Conservation (phyloP, 805 yeast genomes). For the Ogataea paradorogensis region DNA sequence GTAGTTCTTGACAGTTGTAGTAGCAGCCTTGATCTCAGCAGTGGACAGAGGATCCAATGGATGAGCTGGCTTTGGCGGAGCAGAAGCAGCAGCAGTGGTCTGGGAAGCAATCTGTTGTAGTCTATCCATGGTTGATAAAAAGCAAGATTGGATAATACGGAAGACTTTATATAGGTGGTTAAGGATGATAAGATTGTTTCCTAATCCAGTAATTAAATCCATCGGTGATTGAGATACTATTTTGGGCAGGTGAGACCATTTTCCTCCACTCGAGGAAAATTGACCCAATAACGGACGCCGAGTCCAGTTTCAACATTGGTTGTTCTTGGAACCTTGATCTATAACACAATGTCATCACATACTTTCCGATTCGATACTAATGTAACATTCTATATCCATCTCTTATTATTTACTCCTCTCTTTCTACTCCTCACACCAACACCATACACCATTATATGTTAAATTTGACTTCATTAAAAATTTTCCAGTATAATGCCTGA, state of each 20-base stretch:
- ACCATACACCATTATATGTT: neutral
- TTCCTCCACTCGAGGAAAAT: neutral
- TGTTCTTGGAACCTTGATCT: neutral
- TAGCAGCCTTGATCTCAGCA: slow-evolving; percentile 57
- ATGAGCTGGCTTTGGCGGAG: slow-evolving; percentile 57
- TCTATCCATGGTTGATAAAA: slow-evolving; percentile 51
- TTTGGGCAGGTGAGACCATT: slow-evolving; percentile 13
- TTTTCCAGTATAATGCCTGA: slow-evolving; percentile 20
- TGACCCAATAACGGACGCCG: neutral
- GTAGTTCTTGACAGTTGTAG: slow-evolving; percentile 48
- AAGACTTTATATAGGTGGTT: slow-evolving; percentile 3
- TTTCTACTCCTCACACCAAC: slow-evolving; percentile 1
- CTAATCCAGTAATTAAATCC: slow-evolving; percentile 16
- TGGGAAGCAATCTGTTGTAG: slow-evolving; percentile 61
- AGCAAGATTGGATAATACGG: neutral
- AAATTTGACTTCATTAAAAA: neutral
- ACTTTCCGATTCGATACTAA: too few species aligned
- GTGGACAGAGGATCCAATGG: slow-evolving; percentile 71
- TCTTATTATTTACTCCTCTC: too few species aligned
- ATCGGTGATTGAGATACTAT: slow-evolving; percentile 8
- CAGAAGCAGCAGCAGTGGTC: slow-evolving; percentile 50
- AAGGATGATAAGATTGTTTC: slow-evolving; percentile 10
- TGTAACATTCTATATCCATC: too few species aligned
- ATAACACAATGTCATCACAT: too few species aligned
- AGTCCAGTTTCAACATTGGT: neutral